Evolutionary conservation across 2,329 filamentous ascomycete genomes (phyloP).

Genomic region (Phoma sp.): DNA sequence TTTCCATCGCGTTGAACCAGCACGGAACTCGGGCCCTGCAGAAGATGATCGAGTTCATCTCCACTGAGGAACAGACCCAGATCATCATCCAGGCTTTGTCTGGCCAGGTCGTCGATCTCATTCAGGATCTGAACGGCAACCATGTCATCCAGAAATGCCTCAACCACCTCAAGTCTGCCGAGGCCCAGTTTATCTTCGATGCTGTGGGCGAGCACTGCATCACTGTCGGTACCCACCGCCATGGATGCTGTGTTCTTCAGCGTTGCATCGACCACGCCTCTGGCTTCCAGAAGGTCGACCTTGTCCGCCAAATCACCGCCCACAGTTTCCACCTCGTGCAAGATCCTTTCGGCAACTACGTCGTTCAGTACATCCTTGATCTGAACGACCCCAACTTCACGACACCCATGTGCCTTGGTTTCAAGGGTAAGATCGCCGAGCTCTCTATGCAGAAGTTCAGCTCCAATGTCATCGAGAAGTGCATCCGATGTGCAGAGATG

Average conservation of each 20-base stretch:
- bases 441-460: conserved; percentile 97
- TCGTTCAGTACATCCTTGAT: conserved; percentile 97
- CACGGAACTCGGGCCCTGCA: conserved; percentile 95
- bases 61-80: conserved; percentile 70
- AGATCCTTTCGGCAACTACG: conserved; percentile 98
- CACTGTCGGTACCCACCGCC: conserved; percentile 92
- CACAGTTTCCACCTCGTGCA: conserved; percentile 90
- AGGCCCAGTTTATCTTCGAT: conserved; percentile 96
- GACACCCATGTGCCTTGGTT: conserved; percentile 82
- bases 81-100: conserved; percentile 86
- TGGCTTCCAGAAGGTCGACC: conserved; percentile 83
- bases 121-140: conserved; percentile 97
- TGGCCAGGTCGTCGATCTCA: conserved; percentile 86
- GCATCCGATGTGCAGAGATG: conserved; percentile 78
- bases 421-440: conserved; percentile 73
- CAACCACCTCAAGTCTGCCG: conserved; percentile 83
- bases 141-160: conserved; percentile 99
- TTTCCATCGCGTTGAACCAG: conserved; percentile 93
- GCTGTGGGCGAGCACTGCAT: conserved; percentile 88
- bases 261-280: conserved; percentile 97
- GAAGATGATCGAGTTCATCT: conserved; percentile 99
- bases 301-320: conserved; percentile 85
- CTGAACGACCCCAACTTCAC: conserved; percentile 88
- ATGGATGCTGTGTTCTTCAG: conserved; percentile 97
- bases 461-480: conserved; percentile 98